phyloP scores from a whole-genome alignment of 2,329 filamentous ascomycete species.

The Fusarium sp. region DNA sequence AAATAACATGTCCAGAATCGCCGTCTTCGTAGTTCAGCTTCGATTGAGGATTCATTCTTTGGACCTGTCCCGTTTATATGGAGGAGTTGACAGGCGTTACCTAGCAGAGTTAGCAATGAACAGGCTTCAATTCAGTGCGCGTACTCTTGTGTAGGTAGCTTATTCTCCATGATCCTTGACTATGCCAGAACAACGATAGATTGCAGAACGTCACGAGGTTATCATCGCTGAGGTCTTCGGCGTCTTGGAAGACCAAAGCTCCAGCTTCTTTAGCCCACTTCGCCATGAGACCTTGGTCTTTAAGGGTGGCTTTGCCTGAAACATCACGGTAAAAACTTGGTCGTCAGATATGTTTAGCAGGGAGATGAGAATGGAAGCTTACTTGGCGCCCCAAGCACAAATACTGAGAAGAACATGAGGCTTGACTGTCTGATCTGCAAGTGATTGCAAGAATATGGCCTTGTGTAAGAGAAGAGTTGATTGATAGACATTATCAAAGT shows the following conservation, averaged over 20 bases:
- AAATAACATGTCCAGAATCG: neutral
- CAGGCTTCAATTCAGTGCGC: fast-evolving
- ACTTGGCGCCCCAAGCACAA: conserved; percentile 37
- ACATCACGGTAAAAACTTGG: conserved; percentile 28
- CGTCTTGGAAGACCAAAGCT: conserved; percentile 14
- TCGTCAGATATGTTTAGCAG: fast-evolving
- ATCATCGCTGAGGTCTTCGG: conserved; percentile 12
- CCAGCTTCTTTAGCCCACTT: conserved; percentile 30
- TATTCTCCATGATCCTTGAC: conserved; percentile 33
- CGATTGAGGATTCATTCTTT: neutral
- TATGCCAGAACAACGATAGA: conserved; percentile 34
- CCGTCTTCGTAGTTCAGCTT: neutral
- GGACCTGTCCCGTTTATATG: conserved; percentile 3
- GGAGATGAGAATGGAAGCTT: neutral
- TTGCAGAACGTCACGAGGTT: conserved; percentile 32
- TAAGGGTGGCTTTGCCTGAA: fast-evolving
- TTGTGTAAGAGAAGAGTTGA: conserved; percentile 19
- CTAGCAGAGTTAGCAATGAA: neutral
- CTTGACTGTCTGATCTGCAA: neutral
- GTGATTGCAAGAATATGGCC: neutral
- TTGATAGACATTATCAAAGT: conserved; percentile 32
- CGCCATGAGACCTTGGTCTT: neutral
- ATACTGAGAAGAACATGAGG: conserved; percentile 24
- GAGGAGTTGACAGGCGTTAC: conserved; percentile 30
- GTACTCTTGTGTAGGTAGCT: conserved; percentile 34